Conservation (phyloP, 2,329 filamentous ascomycete species). For the Fonsecaea pugnacius region DNA sequence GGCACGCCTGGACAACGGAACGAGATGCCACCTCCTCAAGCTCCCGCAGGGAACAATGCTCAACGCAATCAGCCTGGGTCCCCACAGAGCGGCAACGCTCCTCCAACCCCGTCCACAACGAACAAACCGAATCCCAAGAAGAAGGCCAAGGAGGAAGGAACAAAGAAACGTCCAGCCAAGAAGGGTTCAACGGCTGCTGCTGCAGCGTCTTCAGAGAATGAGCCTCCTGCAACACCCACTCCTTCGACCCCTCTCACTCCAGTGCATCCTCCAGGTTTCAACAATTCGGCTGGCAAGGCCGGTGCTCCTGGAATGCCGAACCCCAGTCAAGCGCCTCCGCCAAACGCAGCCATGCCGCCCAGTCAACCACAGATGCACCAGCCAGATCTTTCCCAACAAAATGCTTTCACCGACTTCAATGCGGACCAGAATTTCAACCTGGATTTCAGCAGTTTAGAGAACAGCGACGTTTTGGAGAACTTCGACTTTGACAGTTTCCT, state of each 20-base stretch:
- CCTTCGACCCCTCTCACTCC: slow-evolving; percentile 56
- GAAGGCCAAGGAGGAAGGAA: slow-evolving; percentile 57
- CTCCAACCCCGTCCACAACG: slow-evolving; percentile 65
- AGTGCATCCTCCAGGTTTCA: slow-evolving; percentile 52
- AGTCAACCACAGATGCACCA: slow-evolving; percentile 38
- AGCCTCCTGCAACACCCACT: slow-evolving; percentile 54
- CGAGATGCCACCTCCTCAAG: slow-evolving; percentile 56
- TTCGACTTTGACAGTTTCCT: slow-evolving; percentile 72
- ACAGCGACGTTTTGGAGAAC: slow-evolving; percentile 54
- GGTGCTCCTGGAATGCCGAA: slow-evolving; percentile 39
- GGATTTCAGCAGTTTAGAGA: slow-evolving; percentile 51
- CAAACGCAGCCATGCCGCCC: slow-evolving; percentile 40
- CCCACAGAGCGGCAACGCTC: slow-evolving; percentile 54
- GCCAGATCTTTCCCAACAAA: slow-evolving; percentile 35
- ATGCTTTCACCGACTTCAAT: slow-evolving; percentile 31
- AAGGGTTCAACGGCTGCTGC: slow-evolving; percentile 48
- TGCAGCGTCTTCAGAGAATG: slow-evolving; percentile 50
- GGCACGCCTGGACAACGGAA: slow-evolving; percentile 63
- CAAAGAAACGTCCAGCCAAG: slow-evolving; percentile 53
- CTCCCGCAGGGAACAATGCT: slow-evolving; percentile 48
- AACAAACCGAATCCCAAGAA: slow-evolving; percentile 67
- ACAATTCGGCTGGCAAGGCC: slow-evolving; percentile 44
- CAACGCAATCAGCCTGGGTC: slow-evolving; percentile 51
- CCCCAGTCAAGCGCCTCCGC: slow-evolving; percentile 44
- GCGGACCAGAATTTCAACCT: slow-evolving; percentile 35